Evolutionary conservation across 352 stramenopile genomes (phyloP), one percentile per base, ranked within the genome.

Genomic region (Pythium sp.): DNA sequence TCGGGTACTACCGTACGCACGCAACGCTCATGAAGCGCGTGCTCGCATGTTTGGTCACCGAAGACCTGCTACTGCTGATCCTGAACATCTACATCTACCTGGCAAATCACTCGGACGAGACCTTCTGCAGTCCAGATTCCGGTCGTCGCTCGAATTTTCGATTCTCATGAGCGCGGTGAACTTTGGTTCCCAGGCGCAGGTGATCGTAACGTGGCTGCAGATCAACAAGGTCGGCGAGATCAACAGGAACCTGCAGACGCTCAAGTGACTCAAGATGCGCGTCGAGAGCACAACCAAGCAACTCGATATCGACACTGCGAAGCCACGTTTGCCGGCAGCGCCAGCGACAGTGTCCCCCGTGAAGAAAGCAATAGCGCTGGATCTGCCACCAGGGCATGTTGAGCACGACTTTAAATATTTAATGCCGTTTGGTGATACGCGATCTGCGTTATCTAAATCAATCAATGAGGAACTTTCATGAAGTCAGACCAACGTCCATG

Each of bases 61-160:
- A 75, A 22, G 65, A 72, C 51, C 58, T 72, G 28, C 24, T 72
- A 51, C 51, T 75, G 28, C 64, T 72, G 54, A 43, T 72, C 11
- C 64, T 72, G 46, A 70, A 70, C 26, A 12, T 75, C 11, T 75
- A 72, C 57, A 68, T 75, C 49, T 72, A 72, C 62, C 15, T 69
- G 30, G 18, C 57, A 1, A 71, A 74, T 60, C 43, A 71, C 43
- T 62, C 38, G 36, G 47, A 74, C 38, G 46, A 18, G 14, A 55
- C 65, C 12, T 69, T 47, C 26, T 59, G 1, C 64, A 41, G 12
- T 74, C 69, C 11, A 41, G 49, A 20, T 74, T 74, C 46, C 64
- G 69, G 6, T 47, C 43, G n/a, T 67, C 69, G 59, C 64, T 74
- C 30, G 69, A 74, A 54, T 71, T 72, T 67, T 69, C 69, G 12